Evolutionary conservation across 306 rosid species (phyloP).

Genomic region (Trifolium pratense): DNA sequence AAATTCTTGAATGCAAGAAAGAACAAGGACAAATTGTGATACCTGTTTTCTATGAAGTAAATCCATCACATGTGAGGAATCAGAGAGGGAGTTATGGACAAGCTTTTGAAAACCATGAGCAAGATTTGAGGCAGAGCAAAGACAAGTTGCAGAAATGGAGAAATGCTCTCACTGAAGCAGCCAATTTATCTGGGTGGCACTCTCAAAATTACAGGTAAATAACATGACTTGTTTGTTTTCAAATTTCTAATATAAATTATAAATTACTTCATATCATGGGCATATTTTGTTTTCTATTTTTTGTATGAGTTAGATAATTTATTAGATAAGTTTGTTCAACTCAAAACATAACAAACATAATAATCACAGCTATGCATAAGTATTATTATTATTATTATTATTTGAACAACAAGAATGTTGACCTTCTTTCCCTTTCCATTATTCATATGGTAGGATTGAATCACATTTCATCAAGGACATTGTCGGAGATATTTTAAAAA

Average conservation of each 20-base stretch:
- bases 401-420: too few species aligned
- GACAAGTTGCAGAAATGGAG: constrained; percentile 23
- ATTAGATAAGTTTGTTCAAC: too few species aligned
- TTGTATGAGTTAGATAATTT: too few species aligned
- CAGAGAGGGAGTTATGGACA: neutral
- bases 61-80: constrained; percentile 34
- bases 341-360: too few species aligned
- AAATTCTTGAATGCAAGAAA: constrained; percentile 30
- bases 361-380: too few species aligned
- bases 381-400: too few species aligned
- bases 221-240: neutral
- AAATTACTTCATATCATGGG: too few species aligned
- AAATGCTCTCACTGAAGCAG: constrained; percentile 4
- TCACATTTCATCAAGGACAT: constrained; percentile 20
- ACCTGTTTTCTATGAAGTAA: constrained; percentile 27
- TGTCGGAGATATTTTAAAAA: neutral
- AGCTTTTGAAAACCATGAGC: constrained; percentile 15
- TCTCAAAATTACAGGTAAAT: neutral
- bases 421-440: too few species aligned
- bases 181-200: constrained; percentile 30
- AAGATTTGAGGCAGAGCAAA: neutral
- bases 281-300: too few species aligned
- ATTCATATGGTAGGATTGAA: constrained; percentile 25
- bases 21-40: constrained; percentile 1
- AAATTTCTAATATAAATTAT: too few species aligned